Conservation (phyloP, 1,284 basidiomycete genomes). For the Meira nashicola region DNA sequence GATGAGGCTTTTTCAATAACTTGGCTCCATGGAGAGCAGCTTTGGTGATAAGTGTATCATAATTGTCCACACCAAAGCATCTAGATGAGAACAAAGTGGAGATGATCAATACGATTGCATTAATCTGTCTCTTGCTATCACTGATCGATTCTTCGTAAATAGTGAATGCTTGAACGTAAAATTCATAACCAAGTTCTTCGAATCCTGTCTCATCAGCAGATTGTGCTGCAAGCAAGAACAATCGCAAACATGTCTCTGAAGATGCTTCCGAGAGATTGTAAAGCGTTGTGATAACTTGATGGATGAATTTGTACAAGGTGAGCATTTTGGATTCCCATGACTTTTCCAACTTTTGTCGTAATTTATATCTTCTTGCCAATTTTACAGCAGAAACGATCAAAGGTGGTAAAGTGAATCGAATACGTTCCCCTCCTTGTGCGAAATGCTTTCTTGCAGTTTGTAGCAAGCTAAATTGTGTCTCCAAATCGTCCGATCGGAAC, state of each 20-base stretch:
- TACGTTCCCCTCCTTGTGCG: slow-evolving; percentile 45
- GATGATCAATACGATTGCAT: slow-evolving; percentile 47
- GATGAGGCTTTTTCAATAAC: slow-evolving; percentile 51
- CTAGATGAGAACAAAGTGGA: slow-evolving; percentile 44
- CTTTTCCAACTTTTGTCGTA: slow-evolving; percentile 20
- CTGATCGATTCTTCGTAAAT: slow-evolving; percentile 52
- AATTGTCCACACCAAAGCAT: slow-evolving; percentile 47
- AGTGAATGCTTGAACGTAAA: slow-evolving; percentile 50
- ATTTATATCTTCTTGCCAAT: slow-evolving; percentile 48
- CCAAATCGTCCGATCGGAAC: slow-evolving; percentile 44
- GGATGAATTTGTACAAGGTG: slow-evolving; percentile 49
- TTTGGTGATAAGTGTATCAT: slow-evolving; percentile 50
- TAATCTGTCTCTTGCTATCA: slow-evolving; percentile 47
- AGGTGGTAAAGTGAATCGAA: slow-evolving; percentile 47
- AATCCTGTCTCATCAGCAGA: slow-evolving; percentile 48
- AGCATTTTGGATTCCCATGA: slow-evolving; percentile 47
- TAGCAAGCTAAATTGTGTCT: slow-evolving; percentile 47
- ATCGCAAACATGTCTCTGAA: slow-evolving; percentile 44
- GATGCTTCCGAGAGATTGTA: slow-evolving; percentile 48
- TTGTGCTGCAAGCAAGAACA: slow-evolving; percentile 47
- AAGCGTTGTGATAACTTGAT: slow-evolving; percentile 48
- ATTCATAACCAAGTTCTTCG: slow-evolving; percentile 51
- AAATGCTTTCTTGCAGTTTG: slow-evolving; percentile 47
- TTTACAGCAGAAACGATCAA: slow-evolving; percentile 43
- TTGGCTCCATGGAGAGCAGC: slow-evolving; percentile 49